phyloP scores from a whole-genome alignment of 169 alveolate genomes.

The Plasmodium ovale region DNA sequence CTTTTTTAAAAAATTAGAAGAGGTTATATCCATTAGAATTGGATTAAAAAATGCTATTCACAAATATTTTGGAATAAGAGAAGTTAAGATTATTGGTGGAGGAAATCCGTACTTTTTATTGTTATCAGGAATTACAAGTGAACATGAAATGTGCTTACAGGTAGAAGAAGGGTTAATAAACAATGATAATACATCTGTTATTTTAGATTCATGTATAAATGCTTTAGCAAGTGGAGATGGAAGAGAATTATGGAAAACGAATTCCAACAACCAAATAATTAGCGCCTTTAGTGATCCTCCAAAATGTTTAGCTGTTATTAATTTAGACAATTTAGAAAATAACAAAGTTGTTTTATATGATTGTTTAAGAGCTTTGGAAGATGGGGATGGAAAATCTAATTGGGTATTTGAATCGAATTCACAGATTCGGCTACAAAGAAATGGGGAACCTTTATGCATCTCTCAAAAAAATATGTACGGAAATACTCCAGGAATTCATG shows the following conservation, averaged over 20 bases:
- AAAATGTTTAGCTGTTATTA: slow-evolving; percentile 40
- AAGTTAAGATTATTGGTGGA: slow-evolving; percentile 88
- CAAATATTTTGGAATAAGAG: slow-evolving; percentile 91
- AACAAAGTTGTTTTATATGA: slow-evolving; percentile 80
- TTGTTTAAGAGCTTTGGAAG: slow-evolving; percentile 86
- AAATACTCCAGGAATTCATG: slow-evolving; percentile 87
- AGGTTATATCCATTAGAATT: slow-evolving; percentile 83
- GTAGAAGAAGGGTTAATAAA: slow-evolving; percentile 87
- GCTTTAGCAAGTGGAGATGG: slow-evolving; percentile 85
- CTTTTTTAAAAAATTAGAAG: slow-evolving; percentile 39
- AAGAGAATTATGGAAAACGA: slow-evolving; percentile 85
- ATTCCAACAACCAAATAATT: slow-evolving; percentile 84
- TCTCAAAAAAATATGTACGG: slow-evolving; percentile 86
- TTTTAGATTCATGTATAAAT: slow-evolving; percentile 86
- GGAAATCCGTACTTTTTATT: slow-evolving; percentile 91
- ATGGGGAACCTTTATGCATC: slow-evolving; percentile 86
- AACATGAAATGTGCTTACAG: slow-evolving; percentile 92
- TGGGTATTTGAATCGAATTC: slow-evolving; percentile 90
- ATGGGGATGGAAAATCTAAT: slow-evolving; percentile 86
- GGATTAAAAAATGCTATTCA: slow-evolving; percentile 87
- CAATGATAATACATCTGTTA: slow-evolving; percentile 85
- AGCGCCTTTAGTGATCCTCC: slow-evolving; percentile 75
- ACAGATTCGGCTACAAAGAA: slow-evolving; percentile 85
- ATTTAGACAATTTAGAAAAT: slow-evolving; percentile 60
- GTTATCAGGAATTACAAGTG: slow-evolving; percentile 89